Evolutionary conservation across 1,139 yeast genomes (phyloP), one percentile per base, ranked within the genome.

Genomic region (Yamadazyma spencermartinsiae): DNA sequence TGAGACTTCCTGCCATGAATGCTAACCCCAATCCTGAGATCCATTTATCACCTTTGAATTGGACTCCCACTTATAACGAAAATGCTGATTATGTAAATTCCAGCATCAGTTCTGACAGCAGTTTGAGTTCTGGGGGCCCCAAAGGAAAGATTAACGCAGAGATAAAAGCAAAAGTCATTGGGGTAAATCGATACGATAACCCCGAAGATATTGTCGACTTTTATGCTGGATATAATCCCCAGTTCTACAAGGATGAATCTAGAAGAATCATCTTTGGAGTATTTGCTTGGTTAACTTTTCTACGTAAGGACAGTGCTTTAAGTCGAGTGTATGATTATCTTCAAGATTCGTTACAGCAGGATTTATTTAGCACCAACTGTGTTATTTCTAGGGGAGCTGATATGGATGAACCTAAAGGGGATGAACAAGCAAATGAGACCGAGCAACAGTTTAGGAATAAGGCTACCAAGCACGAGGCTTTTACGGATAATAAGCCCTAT

Each of bases 261-360:
- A 48, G 70, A 30, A 48, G 65, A 34, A 56, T 60, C 33, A 57
- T 60, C 36, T 62, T 57, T 48, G 76, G 74, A 1, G 64, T 74
- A 0, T 61, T 69, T 37, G 55, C 76, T 0, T 66, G 76, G 66
- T 46, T 69, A 4, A 56, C 76, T 0, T 45, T 72, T 11, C 49
- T 68, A 47, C 54, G 57, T 39, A 59, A 60, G 36, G 78, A 72
- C 43, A 46, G 50, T 3, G 63, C 58, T 5, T 48, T 66, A 42
- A 44, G 39, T 32, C 46, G 45, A 39, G 38, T 50, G 3, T 56
- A 55, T 32, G 31, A 36, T 6, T 34, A 30, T 25, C 33, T 42
- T n/a, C 31, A 28, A 14, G 11, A 26, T 13, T 14, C 16, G 7
- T n/a, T 26, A 5, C 29, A 26, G 11, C 29, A 26, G 17, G 16